Evolutionary conservation across 441 rosid species (phyloP).

Genomic region (Bruguiera hainesii): DNA sequence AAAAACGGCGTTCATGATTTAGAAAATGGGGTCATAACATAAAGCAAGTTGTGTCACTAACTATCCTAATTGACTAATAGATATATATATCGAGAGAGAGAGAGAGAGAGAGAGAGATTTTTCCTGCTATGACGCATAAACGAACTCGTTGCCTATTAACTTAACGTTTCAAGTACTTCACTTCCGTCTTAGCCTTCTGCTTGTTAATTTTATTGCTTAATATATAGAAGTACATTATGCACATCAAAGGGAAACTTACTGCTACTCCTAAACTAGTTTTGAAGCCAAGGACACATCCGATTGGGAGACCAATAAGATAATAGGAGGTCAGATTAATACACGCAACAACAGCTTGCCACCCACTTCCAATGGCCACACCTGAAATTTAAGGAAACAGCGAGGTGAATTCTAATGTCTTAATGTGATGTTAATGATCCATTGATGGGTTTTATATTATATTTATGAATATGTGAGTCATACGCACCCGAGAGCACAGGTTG

Average conservation of each 20-base stretch:
- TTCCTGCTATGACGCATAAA: too few relatives aligned
- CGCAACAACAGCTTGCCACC: constrained; percentile 92
- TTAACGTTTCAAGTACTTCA: too few relatives aligned
- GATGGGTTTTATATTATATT: not conserved
- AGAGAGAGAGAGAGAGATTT: too few relatives aligned
- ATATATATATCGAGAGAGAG: too few relatives aligned
- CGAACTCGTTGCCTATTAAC: too few relatives aligned
- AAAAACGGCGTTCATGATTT: too few relatives aligned
- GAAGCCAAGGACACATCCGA: constrained; percentile 83
- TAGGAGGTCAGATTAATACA: constrained; percentile 65
- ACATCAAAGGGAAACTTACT: constrained; percentile 36
- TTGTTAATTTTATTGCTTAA: too few relatives aligned
- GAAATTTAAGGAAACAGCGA: not conserved
- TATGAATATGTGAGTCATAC: not conserved
- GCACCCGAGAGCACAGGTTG: constrained; percentile 88
- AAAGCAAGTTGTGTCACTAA: too few relatives aligned
- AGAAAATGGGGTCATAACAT: too few relatives aligned
- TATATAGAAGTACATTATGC: too few relatives aligned
- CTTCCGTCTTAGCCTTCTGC: not conserved
- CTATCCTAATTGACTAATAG: too few relatives aligned
- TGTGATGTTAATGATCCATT: too few relatives aligned
- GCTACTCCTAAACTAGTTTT: constrained; percentile 77
- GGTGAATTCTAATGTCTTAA: not conserved
- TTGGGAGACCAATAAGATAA: constrained; percentile 80
- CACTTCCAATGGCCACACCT: constrained; percentile 93